Evolutionary conservation across 2,329 filamentous ascomycete genomes (phyloP).

Genomic region (Alternaria conjuncta): DNA sequence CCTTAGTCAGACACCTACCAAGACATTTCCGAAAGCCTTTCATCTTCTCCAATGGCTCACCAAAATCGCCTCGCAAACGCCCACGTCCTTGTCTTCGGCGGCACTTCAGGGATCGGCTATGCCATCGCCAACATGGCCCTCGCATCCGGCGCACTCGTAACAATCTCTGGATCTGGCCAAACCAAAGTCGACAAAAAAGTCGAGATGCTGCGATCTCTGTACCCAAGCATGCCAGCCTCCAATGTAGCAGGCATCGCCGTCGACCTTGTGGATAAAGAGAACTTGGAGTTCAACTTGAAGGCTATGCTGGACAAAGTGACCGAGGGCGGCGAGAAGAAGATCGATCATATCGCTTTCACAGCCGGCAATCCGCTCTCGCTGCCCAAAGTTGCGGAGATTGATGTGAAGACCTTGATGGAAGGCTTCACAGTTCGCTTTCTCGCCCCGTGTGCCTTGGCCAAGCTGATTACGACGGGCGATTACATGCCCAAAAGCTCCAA

Average conservation of each 20-base stretch:
- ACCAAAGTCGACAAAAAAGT: conserved; percentile 59
- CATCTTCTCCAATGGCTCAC: conserved; percentile 34
- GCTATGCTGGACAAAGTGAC: conserved; percentile 38
- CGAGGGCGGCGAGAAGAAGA: conserved; percentile 30
- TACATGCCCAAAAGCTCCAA: conserved; percentile 41
- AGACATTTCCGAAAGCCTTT: not conserved
- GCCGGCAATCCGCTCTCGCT: conserved; percentile 32
- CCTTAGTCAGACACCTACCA: not conserved
- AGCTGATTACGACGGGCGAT: conserved; percentile 41
- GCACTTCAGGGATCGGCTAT: conserved; percentile 69
- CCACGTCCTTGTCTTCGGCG: conserved; percentile 67
- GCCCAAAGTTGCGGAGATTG: conserved; percentile 36
- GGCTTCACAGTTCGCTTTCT: conserved; percentile 45
- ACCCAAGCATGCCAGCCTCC: conserved; percentile 34
- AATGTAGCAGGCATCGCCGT: conserved; percentile 33
- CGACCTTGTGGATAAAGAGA: conserved; percentile 35
- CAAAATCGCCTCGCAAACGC: conserved; percentile 56
- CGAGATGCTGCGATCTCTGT: conserved; percentile 52
- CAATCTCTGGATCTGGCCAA: conserved; percentile 65
- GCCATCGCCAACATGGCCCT: conserved; percentile 65
- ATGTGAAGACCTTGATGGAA: conserved; percentile 22
- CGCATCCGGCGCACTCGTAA: conserved; percentile 62
- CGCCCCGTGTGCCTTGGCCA: conserved; percentile 49
- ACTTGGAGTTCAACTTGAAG: conserved; percentile 37
- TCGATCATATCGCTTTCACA: conserved; percentile 43